Evolutionary conservation across 495 filamentous ascomycete genomes (phyloP).

Genomic region (Xylaria longipes): DNA sequence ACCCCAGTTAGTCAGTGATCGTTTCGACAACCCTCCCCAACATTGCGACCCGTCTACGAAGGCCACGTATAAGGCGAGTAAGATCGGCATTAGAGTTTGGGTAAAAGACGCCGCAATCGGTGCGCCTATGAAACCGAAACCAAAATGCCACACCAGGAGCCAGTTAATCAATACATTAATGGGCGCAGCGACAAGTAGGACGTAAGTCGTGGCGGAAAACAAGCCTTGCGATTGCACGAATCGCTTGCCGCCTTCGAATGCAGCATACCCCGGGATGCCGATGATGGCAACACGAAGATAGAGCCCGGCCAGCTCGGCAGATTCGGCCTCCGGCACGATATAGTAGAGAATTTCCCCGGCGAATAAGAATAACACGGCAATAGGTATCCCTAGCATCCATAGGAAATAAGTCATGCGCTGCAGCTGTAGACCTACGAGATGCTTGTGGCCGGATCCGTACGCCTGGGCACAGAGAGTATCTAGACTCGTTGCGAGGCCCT

Average conservation of each 20-base stretch:
- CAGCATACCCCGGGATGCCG: slow-evolving; percentile 72
- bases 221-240: slow-evolving; percentile 76
- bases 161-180: slow-evolving; percentile 72
- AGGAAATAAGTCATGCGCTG: slow-evolving; percentile 75
- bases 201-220: slow-evolving; percentile 71
- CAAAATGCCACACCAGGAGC: slow-evolving; percentile 72
- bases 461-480: slow-evolving; percentile 80
- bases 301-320: slow-evolving; percentile 67
- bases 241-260: slow-evolving; percentile 73
- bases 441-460: slow-evolving; percentile 71
- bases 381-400: slow-evolving; percentile 66
- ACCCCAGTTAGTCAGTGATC: slow-evolving; percentile 11
- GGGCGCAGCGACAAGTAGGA: slow-evolving; percentile 69
- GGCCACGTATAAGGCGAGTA: slow-evolving; percentile 75
- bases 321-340: slow-evolving; percentile 67
- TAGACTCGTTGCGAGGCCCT: slow-evolving; percentile 72
- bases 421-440: slow-evolving; percentile 72
- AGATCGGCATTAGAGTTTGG: slow-evolving; percentile 78
- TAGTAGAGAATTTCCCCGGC: slow-evolving; percentile 60
- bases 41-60: slow-evolving; percentile 80
- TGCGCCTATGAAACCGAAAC: slow-evolving; percentile 82
- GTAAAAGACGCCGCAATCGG: slow-evolving; percentile 84
- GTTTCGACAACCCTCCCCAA: slow-evolving; percentile 74
- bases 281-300: slow-evolving; percentile 70
- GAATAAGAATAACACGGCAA: slow-evolving; percentile 64